Base-by-base conservation (phyloP, 305 asterid genomes). In the Coffea humblotiana region DNA sequence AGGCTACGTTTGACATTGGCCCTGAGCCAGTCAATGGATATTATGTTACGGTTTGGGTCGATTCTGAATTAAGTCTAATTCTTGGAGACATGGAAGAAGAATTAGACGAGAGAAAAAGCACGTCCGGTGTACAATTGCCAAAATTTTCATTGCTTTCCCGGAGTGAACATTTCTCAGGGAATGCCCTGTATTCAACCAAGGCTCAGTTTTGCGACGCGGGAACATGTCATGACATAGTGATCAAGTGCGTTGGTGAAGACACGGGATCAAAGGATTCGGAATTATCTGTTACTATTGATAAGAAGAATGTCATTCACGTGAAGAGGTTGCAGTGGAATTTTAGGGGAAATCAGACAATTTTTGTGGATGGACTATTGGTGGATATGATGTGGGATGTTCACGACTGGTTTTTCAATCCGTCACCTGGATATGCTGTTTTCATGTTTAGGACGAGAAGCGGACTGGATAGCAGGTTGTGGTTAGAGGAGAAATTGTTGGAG, bases 361-460 rank as follows among this genome's bases (percentile, higher is more conserved):
- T 92, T 75, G 52, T 94, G 82, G 98, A 95, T 79, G 97, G 95
- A 16, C 71, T 91, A 48, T 19, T 88, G 87, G 90, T 95, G 76
- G 98, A 95, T 88, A 77, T 95, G 89, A 91, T 95, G 98, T 95
- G 98, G 98, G 97, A 93, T 85, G 90, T 90, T 37, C 96, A 93
- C 81, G 96, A 90, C 43, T 90, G 95, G 97, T 70, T 92, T 54
- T 92, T 88, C 32, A 72, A 81, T 74, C 82, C 88, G 2, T 65
- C 82, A 29, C 47, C 87, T 8, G 90, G 91, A 8, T 78, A 37
- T 70, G 95, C 82, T 0, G 91, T 91, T 45, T 93, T 95, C 82
- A 58, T 93, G 97, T 93, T 95, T 74, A 86, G 97, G 82, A 95
- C 93, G 66, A 91, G 99, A 75, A 92, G 84, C 81, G 99, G 97